phyloP scores from a whole-genome alignment of 495 filamentous ascomycete species.

The Lasiosphaeris hirsuta region DNA sequence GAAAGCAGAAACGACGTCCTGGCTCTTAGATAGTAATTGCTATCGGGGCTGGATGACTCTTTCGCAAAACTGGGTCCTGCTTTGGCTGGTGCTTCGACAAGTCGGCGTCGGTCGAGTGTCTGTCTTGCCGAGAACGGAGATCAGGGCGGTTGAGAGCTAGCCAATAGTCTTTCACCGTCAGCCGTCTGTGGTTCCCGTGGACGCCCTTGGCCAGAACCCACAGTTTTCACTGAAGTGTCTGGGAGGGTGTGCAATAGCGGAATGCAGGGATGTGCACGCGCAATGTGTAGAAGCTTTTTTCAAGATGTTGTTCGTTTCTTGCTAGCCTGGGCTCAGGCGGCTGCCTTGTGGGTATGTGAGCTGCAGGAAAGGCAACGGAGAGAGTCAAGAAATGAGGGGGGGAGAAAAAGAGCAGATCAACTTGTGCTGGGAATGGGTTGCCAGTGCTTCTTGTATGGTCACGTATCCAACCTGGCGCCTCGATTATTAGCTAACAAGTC shows the following conservation, averaged over 20 bases:
- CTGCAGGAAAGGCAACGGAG: background rate
- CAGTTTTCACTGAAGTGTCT: background rate
- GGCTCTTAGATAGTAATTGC: background rate
- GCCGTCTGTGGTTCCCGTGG: background rate
- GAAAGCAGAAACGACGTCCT: background rate
- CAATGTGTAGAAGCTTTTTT: background rate
- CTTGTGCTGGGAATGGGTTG: background rate
- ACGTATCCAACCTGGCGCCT: slow-evolving; percentile 15
- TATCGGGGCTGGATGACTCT: slow-evolving; percentile 25
- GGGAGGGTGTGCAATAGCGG: background rate
- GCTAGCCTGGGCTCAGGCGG: background rate
- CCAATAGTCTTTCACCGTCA: slow-evolving; percentile 38
- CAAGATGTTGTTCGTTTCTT: background rate
- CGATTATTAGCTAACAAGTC: slow-evolving; percentile 20
- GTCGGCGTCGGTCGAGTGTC: slow-evolving; percentile 8
- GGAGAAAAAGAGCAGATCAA: background rate
- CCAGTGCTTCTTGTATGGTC: slow-evolving; percentile 18
- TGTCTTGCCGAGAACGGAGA: slow-evolving; percentile 37
- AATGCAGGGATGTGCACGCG: background rate
- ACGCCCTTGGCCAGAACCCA: background rate
- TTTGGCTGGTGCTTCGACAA: slow-evolving; percentile 4
- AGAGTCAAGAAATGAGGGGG: background rate
- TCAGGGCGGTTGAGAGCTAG: slow-evolving; percentile 16
- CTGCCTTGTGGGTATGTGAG: background rate
- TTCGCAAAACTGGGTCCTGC: slow-evolving; percentile 9